Evolutionary conservation across 176 grass and related monocot genomes (phyloP), one percentile per base, ranked within the genome.

Genomic region (Carex parvula): DNA sequence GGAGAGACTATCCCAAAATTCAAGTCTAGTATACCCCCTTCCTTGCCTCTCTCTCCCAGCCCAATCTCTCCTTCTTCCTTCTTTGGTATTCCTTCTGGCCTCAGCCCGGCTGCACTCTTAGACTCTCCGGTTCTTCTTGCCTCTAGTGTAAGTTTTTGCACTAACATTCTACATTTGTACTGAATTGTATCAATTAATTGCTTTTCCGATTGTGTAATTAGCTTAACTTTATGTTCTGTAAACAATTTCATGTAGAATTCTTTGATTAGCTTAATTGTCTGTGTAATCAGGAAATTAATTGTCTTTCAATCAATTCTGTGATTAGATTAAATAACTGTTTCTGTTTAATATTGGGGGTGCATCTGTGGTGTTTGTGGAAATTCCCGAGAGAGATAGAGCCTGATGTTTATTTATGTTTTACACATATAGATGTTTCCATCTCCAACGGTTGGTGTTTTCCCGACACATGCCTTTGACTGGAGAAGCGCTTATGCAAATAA

Each of bases 21-120:
- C 82, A 88, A 88, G 53, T 81, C 73, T 29, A 72, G 64, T 6
- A 84, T 74, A 39, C 87, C 82, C 52, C 71, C 75, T 37, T 84
- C 81, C 60, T 70, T 81, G 22, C 83, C 87, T 48, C 37, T 88
- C 21, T 88, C 86, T 46, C 52, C 86, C 41, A 55, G 56, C 10
- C 81, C 81, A 18, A 0, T 84, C 71, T 88, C 87, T 70, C 87
- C 83, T 64, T 88, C 87, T 52, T 88, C 87, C 3, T 88, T 84
- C 83, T 88, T 88, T 22, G 37, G 64, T 60, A 22, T 88, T 18
- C 67, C 80, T 13, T 56, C 75, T 13, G 74, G 75, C 39, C 83
- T 88, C 52, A 85, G 87, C 87, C 82, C 82, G 7, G 46, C 75
- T 16, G 75, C 26, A 10, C 61, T 88, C 33, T 48, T 85, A 8